Base-by-base conservation (phyloP, 2,329 filamentous ascomycete species). In the Paecilomyces sp. region DNA sequence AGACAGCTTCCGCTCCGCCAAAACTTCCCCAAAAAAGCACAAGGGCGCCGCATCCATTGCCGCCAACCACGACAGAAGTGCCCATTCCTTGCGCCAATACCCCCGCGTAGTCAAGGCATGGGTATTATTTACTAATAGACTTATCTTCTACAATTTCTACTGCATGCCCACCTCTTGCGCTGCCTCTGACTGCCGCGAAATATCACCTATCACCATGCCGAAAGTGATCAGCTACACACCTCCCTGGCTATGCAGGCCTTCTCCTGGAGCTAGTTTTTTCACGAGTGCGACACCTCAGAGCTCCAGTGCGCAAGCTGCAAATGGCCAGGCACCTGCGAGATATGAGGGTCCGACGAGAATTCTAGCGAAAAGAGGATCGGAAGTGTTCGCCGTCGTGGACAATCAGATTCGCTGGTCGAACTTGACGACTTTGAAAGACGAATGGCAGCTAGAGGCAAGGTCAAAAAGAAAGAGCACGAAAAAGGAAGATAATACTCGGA, bases 391-490 rank as follows among this genome's bases (percentile, higher is more conserved):
- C 12, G 92, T 92, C 22, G 87, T 89, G 50, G 92, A 92, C 55
- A 92, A 89, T 67, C 91, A 97, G 74, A 89, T 99, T 62, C 84
- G 92, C 73, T 99, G 94, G 92, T 88, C 90, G 9, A 91, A 96
- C 75, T 77, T 99, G 58, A 85, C 86, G 57, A 85, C 88, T 61
- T 74, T 97, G 69, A 96, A 95, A 78, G 89, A 85, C 58, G 72
- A 77, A 65, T 80, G 77, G 77, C 75, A 79, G 62, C 72, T 77
- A 55, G 67, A 70, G 57, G 63, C 70, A n/a, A 70, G 68, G 58
- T 68, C 71, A 51, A 74, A 72, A 62, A 62, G 61, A 50, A 71
- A 71, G 57, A 56, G 64, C 65, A 51, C 53, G 18, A 55, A 9
- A 7, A 53, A 57, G 30, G 34, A 50, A 50, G 57, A 47, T 11